phyloP scores from a whole-genome alignment of 345 rosid genomes.

The Mangifera indica region DNA sequence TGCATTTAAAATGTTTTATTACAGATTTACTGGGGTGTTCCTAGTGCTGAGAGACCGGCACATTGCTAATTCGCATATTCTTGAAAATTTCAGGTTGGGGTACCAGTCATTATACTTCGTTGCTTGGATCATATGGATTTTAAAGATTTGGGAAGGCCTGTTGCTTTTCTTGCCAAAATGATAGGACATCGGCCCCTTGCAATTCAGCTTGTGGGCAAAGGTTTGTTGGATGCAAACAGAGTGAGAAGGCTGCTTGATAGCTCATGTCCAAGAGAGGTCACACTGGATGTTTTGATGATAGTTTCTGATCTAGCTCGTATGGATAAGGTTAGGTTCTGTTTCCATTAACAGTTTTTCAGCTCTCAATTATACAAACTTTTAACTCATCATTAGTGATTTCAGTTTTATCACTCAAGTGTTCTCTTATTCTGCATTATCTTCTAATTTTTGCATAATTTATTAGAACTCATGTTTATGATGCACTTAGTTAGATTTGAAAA shows the following conservation, averaged over 20 bases:
- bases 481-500: constrained; percentile 20
- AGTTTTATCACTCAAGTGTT: neutral
- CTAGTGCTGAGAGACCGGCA: neutral
- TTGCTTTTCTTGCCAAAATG: constrained; percentile 96
- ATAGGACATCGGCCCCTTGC: constrained; percentile 73
- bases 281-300: constrained; percentile 81
- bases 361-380: neutral
- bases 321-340: constrained; percentile 72
- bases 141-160: constrained; percentile 77
- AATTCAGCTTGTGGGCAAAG: constrained; percentile 77
- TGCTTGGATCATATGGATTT: constrained; percentile 80
- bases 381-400: neutral
- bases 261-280: constrained; percentile 78
- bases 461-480: constrained; percentile 5
- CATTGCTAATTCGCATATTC: constrained; percentile 24
- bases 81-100: constrained; percentile 61
- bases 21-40: neutral
- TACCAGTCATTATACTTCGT: constrained; percentile 61
- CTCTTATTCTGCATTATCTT: neutral
- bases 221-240: constrained; percentile 74
- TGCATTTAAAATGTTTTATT: neutral
- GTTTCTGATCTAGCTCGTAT: constrained; percentile 90
- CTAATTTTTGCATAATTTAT: neutral
- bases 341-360: neutral
- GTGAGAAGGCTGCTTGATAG: constrained; percentile 65